A percentile compares a stretch with the other conserved stretches of the same genome.
Conservation (phyloP, 202 grass and related monocot genomes). For the Cymbopogon flexuosus region DNA sequence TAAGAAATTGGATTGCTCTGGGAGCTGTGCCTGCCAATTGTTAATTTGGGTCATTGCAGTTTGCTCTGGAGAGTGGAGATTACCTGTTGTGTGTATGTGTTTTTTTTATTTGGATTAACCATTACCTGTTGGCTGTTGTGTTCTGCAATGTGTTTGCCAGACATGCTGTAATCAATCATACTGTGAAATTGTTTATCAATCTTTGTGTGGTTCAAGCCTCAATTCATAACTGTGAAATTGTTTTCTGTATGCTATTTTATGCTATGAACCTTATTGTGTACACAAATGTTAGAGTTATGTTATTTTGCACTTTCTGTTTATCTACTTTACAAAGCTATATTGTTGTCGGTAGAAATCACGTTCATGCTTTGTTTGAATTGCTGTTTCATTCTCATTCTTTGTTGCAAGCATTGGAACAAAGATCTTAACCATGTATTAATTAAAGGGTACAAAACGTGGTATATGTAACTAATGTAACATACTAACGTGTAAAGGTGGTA, state of each 20-base stretch:
- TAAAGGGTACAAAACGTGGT: neutral
- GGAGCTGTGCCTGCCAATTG: neutral
- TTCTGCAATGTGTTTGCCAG: neutral
- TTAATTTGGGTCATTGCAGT: neutral
- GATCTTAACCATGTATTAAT: neutral
- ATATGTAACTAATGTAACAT: neutral
- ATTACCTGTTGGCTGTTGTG: neutral
- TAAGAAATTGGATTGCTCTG: neutral
- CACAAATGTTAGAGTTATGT: neutral
- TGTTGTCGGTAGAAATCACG: neutral
- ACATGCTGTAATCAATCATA: neutral
- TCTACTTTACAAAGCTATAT: neutral
- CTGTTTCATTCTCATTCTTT: neutral
- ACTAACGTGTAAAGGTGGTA: neutral
- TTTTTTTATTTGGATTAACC: too few species aligned
- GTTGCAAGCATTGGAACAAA: neutral
- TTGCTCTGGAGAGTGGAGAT: neutral
- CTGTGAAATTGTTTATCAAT: neutral
- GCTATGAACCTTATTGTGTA: neutral
- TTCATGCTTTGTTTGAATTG: constrained; percentile 10
- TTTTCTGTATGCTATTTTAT: neutral
- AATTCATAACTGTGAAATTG: neutral
- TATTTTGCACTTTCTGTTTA: neutral
- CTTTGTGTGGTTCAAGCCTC: neutral
- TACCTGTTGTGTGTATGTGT: neutral